phyloP scores from a whole-genome alignment of 208 protist species.

The Leptomonas pyrrhocoris region DNA sequence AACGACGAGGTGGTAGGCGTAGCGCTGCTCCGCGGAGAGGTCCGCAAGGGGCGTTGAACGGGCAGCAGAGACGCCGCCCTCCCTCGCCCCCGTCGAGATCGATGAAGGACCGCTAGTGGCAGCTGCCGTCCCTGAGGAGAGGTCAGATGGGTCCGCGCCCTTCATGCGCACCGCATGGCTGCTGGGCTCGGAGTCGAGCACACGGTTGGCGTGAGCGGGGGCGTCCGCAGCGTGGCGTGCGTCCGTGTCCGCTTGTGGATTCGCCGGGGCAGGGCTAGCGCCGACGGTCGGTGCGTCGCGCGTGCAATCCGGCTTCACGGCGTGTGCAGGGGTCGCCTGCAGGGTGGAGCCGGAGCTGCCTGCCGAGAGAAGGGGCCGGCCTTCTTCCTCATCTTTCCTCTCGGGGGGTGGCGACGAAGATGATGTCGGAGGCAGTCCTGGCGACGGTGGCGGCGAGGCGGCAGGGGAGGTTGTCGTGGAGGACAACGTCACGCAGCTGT shows the following conservation, averaged over 20 bases:
- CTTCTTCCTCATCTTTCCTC: neutral
- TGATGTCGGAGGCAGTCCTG: neutral
- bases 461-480: constrained; percentile 13
- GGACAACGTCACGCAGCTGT: constrained; percentile 30
- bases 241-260: too few relatives aligned
- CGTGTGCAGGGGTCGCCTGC: neutral
- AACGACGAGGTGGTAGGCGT: constrained; percentile 47
- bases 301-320: neutral
- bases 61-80: too few relatives aligned
- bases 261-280: neutral
- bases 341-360: neutral
- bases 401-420: neutral
- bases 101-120: neutral
- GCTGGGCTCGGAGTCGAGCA: constrained; percentile 24
- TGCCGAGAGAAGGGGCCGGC: neutral
- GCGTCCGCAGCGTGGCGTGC: too few relatives aligned
- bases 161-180: neutral
- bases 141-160: neutral
- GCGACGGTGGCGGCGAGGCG: too few relatives aligned
- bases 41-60: too few relatives aligned
- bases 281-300: neutral
- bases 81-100: neutral
- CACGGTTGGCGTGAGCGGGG: neutral
- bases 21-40: constrained; percentile 73
- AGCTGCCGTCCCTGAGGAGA: constrained; percentile 5